Percentiles rank a stretch among this genome's conserved stretches.
phyloP scores from a whole-genome alignment of 148 eudicot species.

The Mesembryanthemum crystallinum region DNA sequence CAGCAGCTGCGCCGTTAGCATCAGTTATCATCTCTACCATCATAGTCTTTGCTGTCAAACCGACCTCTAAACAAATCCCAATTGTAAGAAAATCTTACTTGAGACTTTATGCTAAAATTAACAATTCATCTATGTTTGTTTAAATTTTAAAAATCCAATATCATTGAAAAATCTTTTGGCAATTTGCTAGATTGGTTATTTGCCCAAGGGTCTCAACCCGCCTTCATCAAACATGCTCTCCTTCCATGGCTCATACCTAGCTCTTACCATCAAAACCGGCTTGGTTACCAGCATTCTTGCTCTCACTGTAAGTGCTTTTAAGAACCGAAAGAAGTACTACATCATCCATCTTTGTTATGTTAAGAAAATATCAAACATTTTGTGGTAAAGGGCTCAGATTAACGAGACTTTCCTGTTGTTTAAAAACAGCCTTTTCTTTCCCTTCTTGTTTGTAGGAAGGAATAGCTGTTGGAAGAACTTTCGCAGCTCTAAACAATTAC shows the following conservation, averaged over 20 bases:
- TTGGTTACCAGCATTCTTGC: conserved; percentile 76
- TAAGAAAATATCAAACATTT: neutral
- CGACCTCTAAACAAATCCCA: conserved; percentile 47
- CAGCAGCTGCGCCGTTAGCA: conserved; percentile 85
- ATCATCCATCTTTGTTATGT: neutral
- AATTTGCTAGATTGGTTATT: conserved; percentile 68
- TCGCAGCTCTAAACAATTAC: conserved; percentile 78
- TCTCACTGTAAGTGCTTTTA: conserved; percentile 66
- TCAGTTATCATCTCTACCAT: conserved; percentile 79
- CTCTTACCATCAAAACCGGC: conserved; percentile 76
- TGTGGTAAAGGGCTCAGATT: conserved; percentile 5
- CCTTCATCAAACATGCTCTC: conserved; percentile 72
- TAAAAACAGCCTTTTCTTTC: conserved; percentile 7
- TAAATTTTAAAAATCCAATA: neutral
- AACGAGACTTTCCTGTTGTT: conserved; percentile 9
- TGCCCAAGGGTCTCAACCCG: conserved; percentile 84
- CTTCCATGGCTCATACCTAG: conserved; percentile 57
- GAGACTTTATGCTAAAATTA: neutral
- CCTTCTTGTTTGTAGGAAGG: conserved; percentile 64
- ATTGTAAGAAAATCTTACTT: conserved; percentile 45
- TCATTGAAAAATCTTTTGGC: no score
- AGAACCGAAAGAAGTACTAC: no score
- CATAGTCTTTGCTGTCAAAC: conserved; percentile 52
- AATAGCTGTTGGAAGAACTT: conserved; percentile 96
- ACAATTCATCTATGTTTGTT: neutral